Evolutionary conservation across 352 stramenopile genomes (phyloP), one percentile per base, ranked within the genome.

Genomic region (Globisporangium cystogenes): DNA sequence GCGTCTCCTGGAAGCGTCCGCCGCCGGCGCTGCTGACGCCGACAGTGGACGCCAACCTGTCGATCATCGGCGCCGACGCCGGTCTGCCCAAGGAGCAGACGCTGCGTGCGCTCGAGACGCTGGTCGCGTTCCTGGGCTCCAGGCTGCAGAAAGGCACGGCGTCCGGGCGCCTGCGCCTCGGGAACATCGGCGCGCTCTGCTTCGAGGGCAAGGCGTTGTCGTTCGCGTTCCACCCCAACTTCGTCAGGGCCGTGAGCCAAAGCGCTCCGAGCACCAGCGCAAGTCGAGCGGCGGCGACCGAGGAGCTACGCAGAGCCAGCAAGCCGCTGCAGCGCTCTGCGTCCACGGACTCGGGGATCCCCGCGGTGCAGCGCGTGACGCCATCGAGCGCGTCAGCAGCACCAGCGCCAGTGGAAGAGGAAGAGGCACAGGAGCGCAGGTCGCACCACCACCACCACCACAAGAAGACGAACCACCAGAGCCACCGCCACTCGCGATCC

Each of bases 11-110:
- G 74, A 57, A 64, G 27, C 65, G 68, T 26, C 71, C 70, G 11
- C 64, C 72, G 8, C 76, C 74, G 10, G 67, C 70, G n/a, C 56
- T 76, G 23, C 51, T 87, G 23, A 72, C 57, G 0, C 67, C 71
- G 1, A 68, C 60, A 4, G 41, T 52, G 15, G 76, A 87, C 4
- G n/a, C 77, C 15, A 84, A 64, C 49, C 63, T 87, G 64, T 65
- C 72, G n/a, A 23, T 69, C 24, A 39, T 87, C 1, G 74, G 65
- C 16, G 65, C 46, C 10, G 76, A 82, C 0, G 54, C 64, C 6
- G 71, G 68, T 0, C 21, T 86, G 7, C 59, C 70, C 4, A 72
- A 68, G 20, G 70, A 86, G 12, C 74, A 83, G 45, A 66, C 65
- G 0, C 48, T 59, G 36, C 69, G 70, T 14, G 57, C 72, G 11